phyloP scores from a whole-genome alignment of 139 green algal genomes.

The Prasinococcaceae sp. region DNA sequence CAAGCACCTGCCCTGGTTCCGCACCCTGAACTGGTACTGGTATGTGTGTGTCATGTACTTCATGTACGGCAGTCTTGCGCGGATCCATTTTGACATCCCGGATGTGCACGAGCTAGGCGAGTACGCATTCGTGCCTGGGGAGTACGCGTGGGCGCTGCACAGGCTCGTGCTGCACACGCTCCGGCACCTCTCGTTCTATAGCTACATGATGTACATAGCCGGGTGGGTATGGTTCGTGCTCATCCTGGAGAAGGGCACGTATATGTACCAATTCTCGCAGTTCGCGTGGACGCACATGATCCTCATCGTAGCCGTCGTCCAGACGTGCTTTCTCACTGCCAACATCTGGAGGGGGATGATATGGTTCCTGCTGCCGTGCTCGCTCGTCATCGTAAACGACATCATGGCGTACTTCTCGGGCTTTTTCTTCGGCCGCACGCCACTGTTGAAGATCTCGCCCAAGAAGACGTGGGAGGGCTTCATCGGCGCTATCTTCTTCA shows the following conservation, averaged over 20 bases:
- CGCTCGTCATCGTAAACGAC: conserved; percentile 93
- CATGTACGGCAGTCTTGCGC: not conserved
- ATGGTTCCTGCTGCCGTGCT: conserved; percentile 80
- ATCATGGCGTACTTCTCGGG: conserved; percentile 82
- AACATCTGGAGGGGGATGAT: conserved; percentile 89
- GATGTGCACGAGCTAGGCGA: not conserved
- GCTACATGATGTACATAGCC: conserved; percentile 21
- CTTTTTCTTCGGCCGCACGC: conserved; percentile 83
- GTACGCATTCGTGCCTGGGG: not conserved
- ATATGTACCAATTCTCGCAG: conserved; percentile 91
- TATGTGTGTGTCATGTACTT: not conserved
- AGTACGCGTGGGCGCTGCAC: not conserved
- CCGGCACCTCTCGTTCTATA: conserved; percentile 8
- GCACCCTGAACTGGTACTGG: conserved; percentile 17
- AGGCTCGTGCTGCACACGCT: conserved; percentile 1
- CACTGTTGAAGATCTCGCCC: conserved; percentile 92
- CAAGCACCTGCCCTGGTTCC: conserved; percentile 17
- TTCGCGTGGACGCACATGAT: conserved; percentile 99
- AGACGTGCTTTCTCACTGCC: conserved; percentile 72
- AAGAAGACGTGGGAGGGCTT: conserved; percentile 99
- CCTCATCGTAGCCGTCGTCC: conserved; percentile 74
- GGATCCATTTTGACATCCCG: not conserved
- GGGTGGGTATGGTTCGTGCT: conserved; percentile 86
- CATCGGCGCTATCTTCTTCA: conserved; percentile 67
- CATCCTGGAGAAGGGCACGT: conserved; percentile 66